Evolutionary conservation across 805 yeast species (phyloP).

Genomic region (Saturnispora mendoncae): DNA sequence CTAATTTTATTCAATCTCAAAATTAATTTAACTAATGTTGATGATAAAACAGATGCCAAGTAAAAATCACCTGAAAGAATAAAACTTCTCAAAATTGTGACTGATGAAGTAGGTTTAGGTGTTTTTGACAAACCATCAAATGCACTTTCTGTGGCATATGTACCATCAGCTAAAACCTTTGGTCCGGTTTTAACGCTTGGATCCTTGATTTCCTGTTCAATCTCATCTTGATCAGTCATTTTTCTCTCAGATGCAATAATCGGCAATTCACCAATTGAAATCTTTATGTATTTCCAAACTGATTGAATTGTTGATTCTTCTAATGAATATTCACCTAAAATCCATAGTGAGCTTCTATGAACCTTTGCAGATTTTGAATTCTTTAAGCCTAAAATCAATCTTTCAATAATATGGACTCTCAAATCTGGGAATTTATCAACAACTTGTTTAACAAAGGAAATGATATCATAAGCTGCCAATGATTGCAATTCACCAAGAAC

Average conservation of each 20-base stretch:
- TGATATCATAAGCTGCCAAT: conserved; percentile 79
- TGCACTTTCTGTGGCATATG: conserved; percentile 93
- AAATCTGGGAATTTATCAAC: conserved; percentile 84
- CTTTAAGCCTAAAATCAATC: conserved; percentile 54
- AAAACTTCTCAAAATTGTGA: conserved; percentile 73
- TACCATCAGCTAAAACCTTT: conserved; percentile 93
- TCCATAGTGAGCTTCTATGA: conserved; percentile 90
- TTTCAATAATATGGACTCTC: conserved; percentile 53
- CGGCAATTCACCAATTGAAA: conserved; percentile 85
- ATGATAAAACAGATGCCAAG: conserved; percentile 77
- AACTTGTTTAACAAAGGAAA: conserved; percentile 88
- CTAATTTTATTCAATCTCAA: conserved; percentile 60
- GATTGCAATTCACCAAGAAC: conserved; percentile 79
- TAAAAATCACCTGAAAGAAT: conserved; percentile 85
- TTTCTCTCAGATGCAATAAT: conserved; percentile 66
- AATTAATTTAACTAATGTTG: conserved; percentile 81
- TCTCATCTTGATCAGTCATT: conserved; percentile 13
- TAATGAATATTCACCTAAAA: conserved; percentile 82
- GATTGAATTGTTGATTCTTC: conserved; percentile 64
- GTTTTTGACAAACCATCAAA: conserved; percentile 41
- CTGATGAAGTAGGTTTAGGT: conserved; percentile 20
- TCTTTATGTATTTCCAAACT: conserved; percentile 81
- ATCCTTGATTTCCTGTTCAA: conserved; percentile 14
- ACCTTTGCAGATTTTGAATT: conserved; percentile 80
- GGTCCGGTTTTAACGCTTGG: conserved; percentile 48